Evolutionary conservation across 257 asterid genomes (phyloP).

Genomic region (Solanum sejunctum): DNA sequence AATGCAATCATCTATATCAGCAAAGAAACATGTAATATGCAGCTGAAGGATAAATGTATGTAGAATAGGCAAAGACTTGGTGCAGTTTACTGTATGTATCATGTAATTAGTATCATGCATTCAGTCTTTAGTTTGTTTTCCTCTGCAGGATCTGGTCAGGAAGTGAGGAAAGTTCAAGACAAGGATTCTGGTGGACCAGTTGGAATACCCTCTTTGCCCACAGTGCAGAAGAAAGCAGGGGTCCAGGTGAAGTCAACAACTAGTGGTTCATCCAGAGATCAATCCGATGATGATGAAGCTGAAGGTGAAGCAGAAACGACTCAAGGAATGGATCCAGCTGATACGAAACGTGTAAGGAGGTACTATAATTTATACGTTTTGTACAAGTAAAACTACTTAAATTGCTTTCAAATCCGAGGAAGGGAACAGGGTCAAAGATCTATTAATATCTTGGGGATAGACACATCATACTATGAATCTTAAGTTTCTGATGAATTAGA

Average conservation of each 20-base stretch:
- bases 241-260: slow-evolving; percentile 67
- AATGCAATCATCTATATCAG: not conserved
- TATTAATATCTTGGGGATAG: not conserved
- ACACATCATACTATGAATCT: not conserved
- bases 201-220: slow-evolving; percentile 49
- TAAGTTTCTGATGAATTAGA: not conserved
- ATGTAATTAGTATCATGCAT: not conserved
- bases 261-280: slow-evolving; percentile 88
- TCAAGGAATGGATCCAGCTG: slow-evolving; percentile 49
- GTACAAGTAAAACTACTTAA: not conserved
- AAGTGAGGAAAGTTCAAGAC: slow-evolving; percentile 36
- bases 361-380: slow-evolving; percentile 14
- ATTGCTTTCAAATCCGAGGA: not conserved
- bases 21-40: not conserved
- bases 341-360: slow-evolving; percentile 92
- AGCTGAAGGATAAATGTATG: not conserved
- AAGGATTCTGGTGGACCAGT: slow-evolving; percentile 38
- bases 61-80: not conserved
- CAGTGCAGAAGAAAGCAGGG: slow-evolving; percentile 33
- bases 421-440: not conserved
- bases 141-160: slow-evolving; percentile 31
- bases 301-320: slow-evolving; percentile 72
- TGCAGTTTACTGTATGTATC: not conserved
- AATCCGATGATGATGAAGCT: slow-evolving; percentile 78
- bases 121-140: not conserved